Evolutionary conservation across 257 asterid species (phyloP).

Genomic region (Ocimum tenuiflorum): DNA sequence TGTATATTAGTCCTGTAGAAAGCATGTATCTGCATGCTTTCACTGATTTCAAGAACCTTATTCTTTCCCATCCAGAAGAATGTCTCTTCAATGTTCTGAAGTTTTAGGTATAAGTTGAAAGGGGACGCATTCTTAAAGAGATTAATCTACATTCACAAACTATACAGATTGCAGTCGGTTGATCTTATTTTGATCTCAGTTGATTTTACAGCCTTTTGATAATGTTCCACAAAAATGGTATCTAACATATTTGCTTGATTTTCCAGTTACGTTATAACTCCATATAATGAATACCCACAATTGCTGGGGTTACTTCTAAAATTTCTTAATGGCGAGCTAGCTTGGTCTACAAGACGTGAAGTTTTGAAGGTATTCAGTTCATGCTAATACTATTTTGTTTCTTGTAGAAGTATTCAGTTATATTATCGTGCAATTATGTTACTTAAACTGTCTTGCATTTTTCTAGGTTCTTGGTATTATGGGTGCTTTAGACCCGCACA

Average conservation of each 20-base stretch:
- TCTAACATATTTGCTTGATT: slow-evolving; percentile 22
- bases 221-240: neutral
- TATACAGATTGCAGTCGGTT: neutral
- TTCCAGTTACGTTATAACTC: slow-evolving; percentile 85
- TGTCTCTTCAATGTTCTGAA: neutral
- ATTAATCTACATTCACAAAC: neutral
- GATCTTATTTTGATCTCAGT: slow-evolving; percentile 11
- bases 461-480: slow-evolving; percentile 92
- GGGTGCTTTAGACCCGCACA: slow-evolving; percentile 99
- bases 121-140: no score
- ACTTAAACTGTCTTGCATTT: slow-evolving; percentile 21
- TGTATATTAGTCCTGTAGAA: neutral
- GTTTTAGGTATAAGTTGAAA: neutral
- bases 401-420: neutral
- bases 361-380: slow-evolving; percentile 69
- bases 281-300: slow-evolving; percentile 86
- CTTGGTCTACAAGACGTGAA: slow-evolving; percentile 98
- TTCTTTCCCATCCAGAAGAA: neutral
- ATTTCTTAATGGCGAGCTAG: slow-evolving; percentile 93
- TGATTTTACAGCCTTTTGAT: slow-evolving; percentile 6
- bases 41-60: neutral
- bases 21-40: neutral
- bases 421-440: slow-evolving; percentile 5
- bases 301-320: slow-evolving; percentile 91
- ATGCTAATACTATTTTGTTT: neutral